Base-by-base conservation (phyloP, 2,329 filamentous ascomycete species). In the Colletotrichum endophyticum region DNA sequence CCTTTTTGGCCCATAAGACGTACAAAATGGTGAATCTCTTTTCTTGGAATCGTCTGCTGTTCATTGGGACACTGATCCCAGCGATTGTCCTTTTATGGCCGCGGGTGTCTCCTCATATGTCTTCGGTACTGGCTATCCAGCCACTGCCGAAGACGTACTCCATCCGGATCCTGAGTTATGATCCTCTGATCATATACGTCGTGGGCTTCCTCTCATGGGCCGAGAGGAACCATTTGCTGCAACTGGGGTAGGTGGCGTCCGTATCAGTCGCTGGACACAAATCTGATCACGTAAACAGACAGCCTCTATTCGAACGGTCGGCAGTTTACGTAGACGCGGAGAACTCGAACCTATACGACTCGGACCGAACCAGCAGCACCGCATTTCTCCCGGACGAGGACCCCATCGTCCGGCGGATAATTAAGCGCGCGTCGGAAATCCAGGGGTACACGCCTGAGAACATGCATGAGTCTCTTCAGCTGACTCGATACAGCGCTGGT, bases 201-300 rank as follows among this genome's bases (percentile, higher is more conserved):
- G 63, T 73, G 15, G 63, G 64, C 2, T 69, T 68, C 11, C n/a
- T 73, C 2, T 73, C 70, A 12, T 73, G 70, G 70, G 70, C 53
- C 9, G 70, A 73, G 22, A 44, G 36, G 5, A 25, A 19, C 27
- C 27, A 73, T 8, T 6, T 62, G 13, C 6, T 62, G 28, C 49
- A 36, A 22, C n/a, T 73, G 11, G 63, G 70, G 70, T 27, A 73
- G 12, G 53, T 64, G 22, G 8, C 8, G 11, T 25, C 19, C 15
- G 9, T 8, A 5, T 16, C 5, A 25, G 4, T n/a, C 6, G 5
- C 2, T 22, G n/a, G 8, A 0, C 7, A 2, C 13, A 16, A 0
- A 44, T 16, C 36, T 32, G 27, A 53, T 53, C 22, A n/a, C 1
- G 8, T n/a, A 2, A 3, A 28, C 22, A 70, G 67, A 1, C 25